These are phyloP conservation scores for Ogataea pilisensis DNA, from an alignment of 805 yeast genomes.

Conservation along the genomic window DNA sequence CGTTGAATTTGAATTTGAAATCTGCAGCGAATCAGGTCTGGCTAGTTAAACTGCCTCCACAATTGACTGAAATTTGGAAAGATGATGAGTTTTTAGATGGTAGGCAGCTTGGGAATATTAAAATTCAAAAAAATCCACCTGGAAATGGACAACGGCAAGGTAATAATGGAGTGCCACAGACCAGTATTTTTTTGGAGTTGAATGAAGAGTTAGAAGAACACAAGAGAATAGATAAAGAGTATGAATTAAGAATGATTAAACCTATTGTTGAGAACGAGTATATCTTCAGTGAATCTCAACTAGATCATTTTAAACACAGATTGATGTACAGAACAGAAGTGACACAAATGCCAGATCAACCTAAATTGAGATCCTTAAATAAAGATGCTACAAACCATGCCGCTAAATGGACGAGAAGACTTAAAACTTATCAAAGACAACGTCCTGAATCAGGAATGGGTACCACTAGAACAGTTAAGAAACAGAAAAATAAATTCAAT, in stretches of 20 bases:
- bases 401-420: slow-evolving; percentile 29
- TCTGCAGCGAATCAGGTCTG: slow-evolving; percentile 72
- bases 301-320: slow-evolving; percentile 56
- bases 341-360: slow-evolving; percentile 50
- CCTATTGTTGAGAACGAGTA: slow-evolving; percentile 80
- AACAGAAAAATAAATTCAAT: slow-evolving; percentile 16
- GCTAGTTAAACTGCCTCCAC: slow-evolving; percentile 88
- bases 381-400: slow-evolving; percentile 32
- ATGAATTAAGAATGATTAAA: slow-evolving; percentile 74
- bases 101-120: slow-evolving; percentile 73
- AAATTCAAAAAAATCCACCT: slow-evolving; percentile 51
- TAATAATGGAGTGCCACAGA: too few relatives aligned
- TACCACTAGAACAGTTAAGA: slow-evolving; percentile 18
- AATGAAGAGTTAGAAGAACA: slow-evolving; percentile 44
- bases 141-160: too few relatives aligned
- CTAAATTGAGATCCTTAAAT: slow-evolving; percentile 38
- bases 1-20: slow-evolving; percentile 70
- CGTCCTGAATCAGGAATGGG: slow-evolving; percentile 31
- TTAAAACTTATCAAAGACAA: slow-evolving; percentile 18
- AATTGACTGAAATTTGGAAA: slow-evolving; percentile 78
- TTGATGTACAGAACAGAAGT: slow-evolving; percentile 48
- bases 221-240: slow-evolving; percentile 72
- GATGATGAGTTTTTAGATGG: slow-evolving; percentile 61
- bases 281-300: slow-evolving; percentile 83
- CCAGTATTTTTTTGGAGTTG: slow-evolving; percentile 54